Evolutionary conservation across 139 green algal species (phyloP), one percentile per base, ranked within the genome.

Genomic region (Tetraselmis striata): DNA sequence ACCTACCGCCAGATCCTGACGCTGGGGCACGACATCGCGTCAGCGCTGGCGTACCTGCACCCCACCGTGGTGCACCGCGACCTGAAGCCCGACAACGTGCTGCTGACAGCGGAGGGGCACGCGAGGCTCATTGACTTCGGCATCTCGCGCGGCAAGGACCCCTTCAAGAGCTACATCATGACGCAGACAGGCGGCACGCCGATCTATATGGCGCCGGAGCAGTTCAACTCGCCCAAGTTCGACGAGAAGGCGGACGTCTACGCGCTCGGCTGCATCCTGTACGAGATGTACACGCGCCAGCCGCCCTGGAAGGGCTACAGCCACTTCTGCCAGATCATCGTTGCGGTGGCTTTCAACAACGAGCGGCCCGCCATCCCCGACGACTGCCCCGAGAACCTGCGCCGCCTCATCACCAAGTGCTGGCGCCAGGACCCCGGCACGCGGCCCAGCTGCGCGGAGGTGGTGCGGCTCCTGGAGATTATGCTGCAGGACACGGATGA

Each of bases 91-190:
- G 88, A 92, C 29, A 89, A 89, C 75, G 81, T 89, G 25, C 81
- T 88, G 1, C 30, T 87, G 29, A 78, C 81, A 1, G n/a, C 59
- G 29, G 30, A 24, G 1, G 81, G 76, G 2, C 23, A 59, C 1
- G 87, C 83, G 30, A 86, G 83, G 76, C 90, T 97, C 18, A 91
- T 89, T 67, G 94, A 97, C 88, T 97, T 97, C 82, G 94, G 94
- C 25, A 95, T 98, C 80, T 90, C 81, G 1, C 79, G 81, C 11
- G 75, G 85, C 31, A 88, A 85, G 79, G 32, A 79, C 31, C 27
- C 80, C 30, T 30, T 45, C 2, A 30, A 79, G 18, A 28, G 28
- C 28, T 79, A 28, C 28, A 79, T 29, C 18, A 67, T 83, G 30
- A 67, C 45, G 45, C 45, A 67, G 45, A 67, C 45, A 18, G 45